Evolutionary conservation across 805 yeast genomes (phyloP).

Genomic region (Isabelozyma heimii): DNA sequence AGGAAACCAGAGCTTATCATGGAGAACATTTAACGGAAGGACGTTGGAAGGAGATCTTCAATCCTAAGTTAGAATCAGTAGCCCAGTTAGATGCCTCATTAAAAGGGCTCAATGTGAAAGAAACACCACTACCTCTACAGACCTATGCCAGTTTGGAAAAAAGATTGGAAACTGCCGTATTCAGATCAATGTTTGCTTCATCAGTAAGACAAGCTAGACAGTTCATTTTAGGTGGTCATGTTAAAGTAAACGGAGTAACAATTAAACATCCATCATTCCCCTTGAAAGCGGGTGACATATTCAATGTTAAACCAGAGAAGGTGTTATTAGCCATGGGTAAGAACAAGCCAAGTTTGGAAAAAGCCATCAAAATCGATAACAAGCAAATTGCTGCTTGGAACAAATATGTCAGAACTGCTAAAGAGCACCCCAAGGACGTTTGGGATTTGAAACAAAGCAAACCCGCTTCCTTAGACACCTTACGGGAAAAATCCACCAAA

Average conservation of each 20-base stretch:
- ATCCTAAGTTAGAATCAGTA: constrained; percentile 73
- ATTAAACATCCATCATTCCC: constrained; percentile 78
- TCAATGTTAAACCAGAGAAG: constrained; percentile 79
- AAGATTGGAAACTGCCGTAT: constrained; percentile 84
- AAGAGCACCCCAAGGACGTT: constrained; percentile 52
- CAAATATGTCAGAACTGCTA: constrained; percentile 59
- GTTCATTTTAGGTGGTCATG: constrained; percentile 77
- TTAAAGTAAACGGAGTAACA: constrained; percentile 77
- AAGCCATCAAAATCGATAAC: constrained; percentile 68
- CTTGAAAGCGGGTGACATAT: constrained; percentile 81
- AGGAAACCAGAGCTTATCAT: constrained; percentile 90
- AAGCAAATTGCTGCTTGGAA: constrained; percentile 77
- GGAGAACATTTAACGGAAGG: constrained; percentile 90
- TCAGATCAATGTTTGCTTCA: constrained; percentile 90
- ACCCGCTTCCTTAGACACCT: constrained; percentile 33
- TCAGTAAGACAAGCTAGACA: constrained; percentile 93
- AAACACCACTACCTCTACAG: constrained; percentile 84
- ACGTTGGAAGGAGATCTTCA: constrained; percentile 72
- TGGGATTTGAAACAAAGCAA: constrained; percentile 50
- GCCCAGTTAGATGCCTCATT: constrained; percentile 85
- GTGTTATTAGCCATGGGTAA: constrained; percentile 85
- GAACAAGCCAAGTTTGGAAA: constrained; percentile 69
- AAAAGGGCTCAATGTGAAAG: constrained; percentile 51
- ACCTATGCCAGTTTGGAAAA: constrained; percentile 86
- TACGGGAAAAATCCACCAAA: constrained; percentile 11